These are phyloP conservation scores for Gossypium raimondii DNA, from an alignment of 345 rosid genomes.

Conservation along the genomic window DNA sequence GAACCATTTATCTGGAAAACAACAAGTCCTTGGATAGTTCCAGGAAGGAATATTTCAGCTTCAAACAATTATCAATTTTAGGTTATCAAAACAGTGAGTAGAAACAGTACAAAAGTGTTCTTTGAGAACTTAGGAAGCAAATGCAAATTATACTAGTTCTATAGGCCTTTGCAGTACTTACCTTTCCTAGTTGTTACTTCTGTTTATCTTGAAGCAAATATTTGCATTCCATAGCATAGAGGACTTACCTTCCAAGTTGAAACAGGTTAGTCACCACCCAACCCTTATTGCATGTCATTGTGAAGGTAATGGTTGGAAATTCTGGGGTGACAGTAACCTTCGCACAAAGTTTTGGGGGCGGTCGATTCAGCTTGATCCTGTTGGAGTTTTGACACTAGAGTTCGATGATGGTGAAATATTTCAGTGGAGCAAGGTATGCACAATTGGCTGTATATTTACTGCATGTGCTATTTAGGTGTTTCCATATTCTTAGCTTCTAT, in stretches of 20 bases:
- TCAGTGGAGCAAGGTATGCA: conserved; percentile 88
- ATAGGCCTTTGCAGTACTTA: not conserved
- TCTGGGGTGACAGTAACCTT: conserved; percentile 94
- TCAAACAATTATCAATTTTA: not conserved
- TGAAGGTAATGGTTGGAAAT: conserved; percentile 98
- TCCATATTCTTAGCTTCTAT: conserved; percentile 16
- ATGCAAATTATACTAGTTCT: not conserved
- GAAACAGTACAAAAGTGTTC: not conserved
- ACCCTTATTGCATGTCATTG: conserved; percentile 94
- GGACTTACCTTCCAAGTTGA: conserved; percentile 19
- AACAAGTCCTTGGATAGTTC: not conserved
- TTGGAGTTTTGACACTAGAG: conserved; percentile 74
- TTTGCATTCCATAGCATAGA: not conserved
- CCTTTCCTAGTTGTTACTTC: not conserved
- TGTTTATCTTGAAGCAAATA: not conserved
- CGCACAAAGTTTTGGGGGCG: conserved; percentile 95
- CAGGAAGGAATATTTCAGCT: not conserved
- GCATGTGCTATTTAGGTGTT: not conserved
- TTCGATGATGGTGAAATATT: conserved; percentile 97
- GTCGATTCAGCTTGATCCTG: conserved; percentile 97
- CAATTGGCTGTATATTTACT: conserved; percentile 4
- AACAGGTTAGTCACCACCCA: conserved; percentile 98
- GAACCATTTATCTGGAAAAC: not conserved
- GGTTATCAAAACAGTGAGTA: not conserved
- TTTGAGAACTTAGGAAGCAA: not conserved